These are phyloP conservation scores for Chlamydomonas applanata DNA, from an alignment of 139 green algal species.

Conservation along the genomic window DNA sequence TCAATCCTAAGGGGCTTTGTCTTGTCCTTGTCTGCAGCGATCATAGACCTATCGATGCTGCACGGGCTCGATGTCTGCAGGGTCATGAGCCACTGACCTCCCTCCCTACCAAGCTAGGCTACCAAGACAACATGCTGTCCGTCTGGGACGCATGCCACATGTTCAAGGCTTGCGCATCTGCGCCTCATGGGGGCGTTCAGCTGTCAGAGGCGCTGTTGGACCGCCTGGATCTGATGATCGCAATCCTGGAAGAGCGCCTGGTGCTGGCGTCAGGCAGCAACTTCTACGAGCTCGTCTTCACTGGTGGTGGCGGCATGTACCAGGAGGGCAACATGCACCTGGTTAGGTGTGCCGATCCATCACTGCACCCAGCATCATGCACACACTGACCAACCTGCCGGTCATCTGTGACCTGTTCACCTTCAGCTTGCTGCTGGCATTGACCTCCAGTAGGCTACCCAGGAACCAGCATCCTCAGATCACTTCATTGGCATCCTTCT, in stretches of 20 bases:
- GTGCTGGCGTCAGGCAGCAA: background rate
- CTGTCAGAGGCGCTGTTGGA: background rate
- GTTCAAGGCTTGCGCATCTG: background rate
- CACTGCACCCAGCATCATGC: too few relatives aligned
- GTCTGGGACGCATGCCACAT: slow-evolving; percentile 4
- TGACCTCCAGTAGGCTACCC: too few relatives aligned
- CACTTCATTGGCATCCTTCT: too few relatives aligned
- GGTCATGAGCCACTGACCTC: background rate
- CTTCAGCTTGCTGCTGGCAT: too few relatives aligned
- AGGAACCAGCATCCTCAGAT: too few relatives aligned
- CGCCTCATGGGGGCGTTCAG: background rate
- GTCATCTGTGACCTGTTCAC: too few relatives aligned
- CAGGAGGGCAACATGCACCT: too few relatives aligned
- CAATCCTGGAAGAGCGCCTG: background rate
- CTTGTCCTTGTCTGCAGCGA: background rate
- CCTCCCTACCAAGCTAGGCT: background rate
- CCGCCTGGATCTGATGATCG: background rate
- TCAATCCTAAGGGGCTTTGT: background rate
- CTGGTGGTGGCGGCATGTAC: background rate
- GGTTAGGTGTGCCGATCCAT: background rate
- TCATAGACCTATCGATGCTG: background rate
- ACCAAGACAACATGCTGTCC: background rate
- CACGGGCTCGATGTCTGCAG: slow-evolving; percentile 1
- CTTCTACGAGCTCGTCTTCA: slow-evolving; percentile 7
- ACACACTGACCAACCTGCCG: too few relatives aligned